Base-by-base conservation (phyloP, 1,284 basidiomycete genomes). In the Ceratobasidium sp. region DNA sequence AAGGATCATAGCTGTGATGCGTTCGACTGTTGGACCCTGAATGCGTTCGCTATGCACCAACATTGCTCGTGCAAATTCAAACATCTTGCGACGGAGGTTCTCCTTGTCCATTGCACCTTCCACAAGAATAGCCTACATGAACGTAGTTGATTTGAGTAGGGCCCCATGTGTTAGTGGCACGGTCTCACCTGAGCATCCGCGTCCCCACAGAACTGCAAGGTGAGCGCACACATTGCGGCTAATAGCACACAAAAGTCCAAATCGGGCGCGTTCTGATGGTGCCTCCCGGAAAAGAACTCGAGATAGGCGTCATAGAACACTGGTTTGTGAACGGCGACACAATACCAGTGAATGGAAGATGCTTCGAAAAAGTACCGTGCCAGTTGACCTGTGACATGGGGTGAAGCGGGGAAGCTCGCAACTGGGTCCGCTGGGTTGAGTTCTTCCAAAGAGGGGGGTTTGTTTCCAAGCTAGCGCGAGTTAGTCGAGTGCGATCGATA, bases 321-420 rank as follows among this genome's bases (percentile, higher is more conserved):
- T 3, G 62, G 62, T 40, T 65, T 65, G 38, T 65, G 62, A 13
- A 65, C 62, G 3, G 62, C 62, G 17, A 65, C 62, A 42, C 62
- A 65, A 27, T 65, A 65, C 62, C 62, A 65, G 17, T 65, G 62
- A 15, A 65, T 65, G 8, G 62, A 65, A 12, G 62, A 65, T 38
- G 62, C 62, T 20, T 65, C 62, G 32, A 65, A 65, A 54, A 65
- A 65, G 29, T 65, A 65, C 13, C 62, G 49, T 13, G 62, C 62
- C n/a, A 65, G 62, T 42, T 65, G 62, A n/a, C 62, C 62, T n/a
- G 62, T 65, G 45, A 65, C 62, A 29, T 65, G 62, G 4, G 62
- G 62, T 10, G 62, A 65, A 22, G 62, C 62, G 3, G 62, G 62
- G 29, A 65, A 65, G 27, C 62, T 65, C 31, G 62, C 49, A 13